Evolutionary conservation across 2,329 filamentous ascomycete genomes (phyloP), one percentile per base, ranked within the genome.

Genomic region (Zalaria obscura): DNA sequence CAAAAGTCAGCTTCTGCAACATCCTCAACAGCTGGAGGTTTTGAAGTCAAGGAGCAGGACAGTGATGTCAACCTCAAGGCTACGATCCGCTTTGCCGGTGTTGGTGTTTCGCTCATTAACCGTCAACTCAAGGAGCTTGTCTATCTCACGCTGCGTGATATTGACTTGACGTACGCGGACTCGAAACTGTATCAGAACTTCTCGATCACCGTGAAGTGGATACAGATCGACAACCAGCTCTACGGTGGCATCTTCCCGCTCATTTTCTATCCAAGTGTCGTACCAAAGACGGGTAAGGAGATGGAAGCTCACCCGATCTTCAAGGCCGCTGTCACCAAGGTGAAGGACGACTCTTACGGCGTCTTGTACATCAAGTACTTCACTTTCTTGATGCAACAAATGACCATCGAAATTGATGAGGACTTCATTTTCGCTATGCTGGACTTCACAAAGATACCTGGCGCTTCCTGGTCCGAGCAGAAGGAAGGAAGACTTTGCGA

Each of bases 321-420:
- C 57, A 88, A 95, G 54, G 79, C 80, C 9, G 89, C 88, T 71
- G 72, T 95, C 41, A 95, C 89, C 7, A 76, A 87, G 27, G 89
- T 98, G 59, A 98, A 98, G 66, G 91, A 98, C 55, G 89, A 98
- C 55, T 94, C 88, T 1, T 98, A 96, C 56, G 91, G 91, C 53
- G 91, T 98, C 25, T 68, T 95, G 6, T 98, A 98, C 63, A 88
- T 98, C 72, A 98, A 98, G 61, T 98, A 98, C 60, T 89, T 91
- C 25, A 94, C 89, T 0, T 63, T 98, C 36, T 68, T 98, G 28
- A 68, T 98, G 36, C 91, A 98, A 61, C 88, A 98, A 61, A 95
- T 98, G 88, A 98, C 91, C 0, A 72, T 98, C 2, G 91, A 98
- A 53, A 78, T 98, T 38, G 91, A 98, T 49, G 91, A 98, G 55